Conservation (phyloP, 768 basidiomycete species). For the Boletus rubescentipes region DNA sequence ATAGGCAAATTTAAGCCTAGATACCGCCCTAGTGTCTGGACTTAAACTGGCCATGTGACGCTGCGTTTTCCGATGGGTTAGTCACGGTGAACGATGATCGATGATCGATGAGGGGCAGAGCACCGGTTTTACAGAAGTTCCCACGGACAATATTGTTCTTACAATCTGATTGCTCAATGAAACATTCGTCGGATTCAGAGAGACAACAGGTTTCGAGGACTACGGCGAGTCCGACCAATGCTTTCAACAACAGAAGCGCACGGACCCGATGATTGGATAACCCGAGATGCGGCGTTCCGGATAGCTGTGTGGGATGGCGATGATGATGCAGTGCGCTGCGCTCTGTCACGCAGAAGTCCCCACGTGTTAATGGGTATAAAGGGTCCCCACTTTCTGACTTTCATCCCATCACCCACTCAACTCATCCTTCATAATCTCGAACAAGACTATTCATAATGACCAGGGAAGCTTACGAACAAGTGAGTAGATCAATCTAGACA, state of each 20-base stretch:
- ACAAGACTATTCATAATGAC: constrained; percentile 11
- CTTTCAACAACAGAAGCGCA: constrained; percentile 70
- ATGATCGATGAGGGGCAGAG: too few relatives aligned
- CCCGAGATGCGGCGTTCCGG: constrained; percentile 52
- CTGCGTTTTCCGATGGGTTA: too few relatives aligned
- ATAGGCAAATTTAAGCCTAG: too few relatives aligned
- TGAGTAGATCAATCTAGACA: constrained; percentile 6
- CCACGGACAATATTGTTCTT: too few relatives aligned
- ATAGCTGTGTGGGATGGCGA: constrained; percentile 68
- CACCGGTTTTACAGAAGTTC: too few relatives aligned
- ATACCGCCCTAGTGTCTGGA: too few relatives aligned
- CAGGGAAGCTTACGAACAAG: constrained; percentile 18
- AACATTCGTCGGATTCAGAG: too few relatives aligned
- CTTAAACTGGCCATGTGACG: too few relatives aligned
- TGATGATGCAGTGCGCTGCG: constrained; percentile 65
- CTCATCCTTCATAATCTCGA: background rate
- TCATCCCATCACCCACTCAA: constrained; percentile 1
- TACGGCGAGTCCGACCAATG: too few relatives aligned
- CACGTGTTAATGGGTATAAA: background rate
- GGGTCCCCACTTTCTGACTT: constrained; percentile 1
- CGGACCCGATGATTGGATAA: constrained; percentile 35
- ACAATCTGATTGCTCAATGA: too few relatives aligned
- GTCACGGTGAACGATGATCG: too few relatives aligned
- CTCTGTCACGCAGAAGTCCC: constrained; percentile 26
- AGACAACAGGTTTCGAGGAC: too few relatives aligned